Percentiles rank a stretch among this genome's conserved stretches.
Evolutionary conservation across 805 yeast species (phyloP).

Genomic region (Saccharomycopsis capsularis): DNA sequence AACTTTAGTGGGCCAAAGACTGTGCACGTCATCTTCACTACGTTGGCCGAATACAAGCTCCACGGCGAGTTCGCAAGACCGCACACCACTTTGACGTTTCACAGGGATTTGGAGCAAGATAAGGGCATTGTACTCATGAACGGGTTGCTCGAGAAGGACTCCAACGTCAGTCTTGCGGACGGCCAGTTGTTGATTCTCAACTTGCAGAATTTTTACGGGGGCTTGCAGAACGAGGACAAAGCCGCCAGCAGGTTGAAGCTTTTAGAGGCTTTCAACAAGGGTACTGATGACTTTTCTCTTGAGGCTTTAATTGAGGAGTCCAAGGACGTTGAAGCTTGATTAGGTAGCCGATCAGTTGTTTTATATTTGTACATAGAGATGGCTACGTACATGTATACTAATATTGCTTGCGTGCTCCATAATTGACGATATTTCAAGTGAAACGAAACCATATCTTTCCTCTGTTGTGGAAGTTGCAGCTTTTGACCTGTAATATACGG

Average conservation of each 20-base stretch:
- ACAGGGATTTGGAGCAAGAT: slow-evolving; percentile 58
- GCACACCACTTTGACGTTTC: slow-evolving; percentile 85
- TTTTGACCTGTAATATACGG: too few species aligned
- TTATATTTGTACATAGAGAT: too few species aligned
- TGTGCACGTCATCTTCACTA: slow-evolving; percentile 82
- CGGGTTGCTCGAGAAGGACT: slow-evolving; percentile 68
- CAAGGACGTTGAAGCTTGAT: slow-evolving; percentile 30
- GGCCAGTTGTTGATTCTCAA: slow-evolving; percentile 72
- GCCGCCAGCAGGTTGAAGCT: slow-evolving; percentile 47
- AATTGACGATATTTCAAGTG: too few species aligned
- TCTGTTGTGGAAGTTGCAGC: too few species aligned
- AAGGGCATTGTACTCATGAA: slow-evolving; percentile 76
- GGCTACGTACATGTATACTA: too few species aligned
- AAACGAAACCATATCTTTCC: too few species aligned
- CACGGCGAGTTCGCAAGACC: slow-evolving; percentile 92
- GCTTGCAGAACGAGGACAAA: slow-evolving; percentile 35
- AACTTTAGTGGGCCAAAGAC: slow-evolving; percentile 76
- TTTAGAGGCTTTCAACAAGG: slow-evolving; percentile 62
- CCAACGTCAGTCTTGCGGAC: slow-evolving; percentile 56
- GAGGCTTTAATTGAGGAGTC: slow-evolving; percentile 66
- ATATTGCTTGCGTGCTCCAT: too few species aligned
- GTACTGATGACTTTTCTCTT: slow-evolving; percentile 57
- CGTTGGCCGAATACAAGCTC: slow-evolving; percentile 84
- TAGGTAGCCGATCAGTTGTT: too few species aligned
- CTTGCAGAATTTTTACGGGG: slow-evolving; percentile 80